Evolutionary conservation across 257 asterid genomes (phyloP).

Genomic region (Penstemon barbatus): DNA sequence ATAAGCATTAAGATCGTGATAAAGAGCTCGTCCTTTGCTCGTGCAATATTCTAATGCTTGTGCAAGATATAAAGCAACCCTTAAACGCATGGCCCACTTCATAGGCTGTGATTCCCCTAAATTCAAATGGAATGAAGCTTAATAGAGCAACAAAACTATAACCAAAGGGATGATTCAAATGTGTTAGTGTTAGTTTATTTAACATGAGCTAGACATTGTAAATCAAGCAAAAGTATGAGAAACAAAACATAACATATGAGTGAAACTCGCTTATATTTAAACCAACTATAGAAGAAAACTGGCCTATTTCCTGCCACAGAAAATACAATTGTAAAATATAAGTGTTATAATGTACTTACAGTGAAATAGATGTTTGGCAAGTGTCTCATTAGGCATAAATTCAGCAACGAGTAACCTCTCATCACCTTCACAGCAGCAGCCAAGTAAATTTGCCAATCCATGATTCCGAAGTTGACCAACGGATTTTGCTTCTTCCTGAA

Average conservation of each 20-base stretch:
- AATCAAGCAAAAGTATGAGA: neutral
- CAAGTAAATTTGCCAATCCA: constrained; percentile 81
- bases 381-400: constrained; percentile 96
- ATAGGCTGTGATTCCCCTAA: constrained; percentile 97
- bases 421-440: constrained; percentile 96
- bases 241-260: no score
- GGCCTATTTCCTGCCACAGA: neutral
- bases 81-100: constrained; percentile 98
- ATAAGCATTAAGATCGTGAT: constrained; percentile 97
- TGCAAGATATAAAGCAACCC: constrained; percentile 87
- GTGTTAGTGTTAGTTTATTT: neutral
- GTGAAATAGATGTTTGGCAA: constrained; percentile 93
- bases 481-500: constrained; percentile 89
- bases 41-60: constrained; percentile 94
- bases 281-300: constrained; percentile 8
- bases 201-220: neutral
- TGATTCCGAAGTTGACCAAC: constrained; percentile 90
- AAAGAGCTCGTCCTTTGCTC: constrained; percentile 84
- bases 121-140: constrained; percentile 30
- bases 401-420: constrained; percentile 95
- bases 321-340: neutral
- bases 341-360: constrained; percentile 50
- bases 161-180: constrained; percentile 1
- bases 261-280: neutral
- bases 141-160: neutral